Percentiles rank a stretch among this genome's conserved stretches.
Evolutionary conservation across 306 rosid genomes (phyloP).

Genomic region (Citrullus colocynthis): DNA sequence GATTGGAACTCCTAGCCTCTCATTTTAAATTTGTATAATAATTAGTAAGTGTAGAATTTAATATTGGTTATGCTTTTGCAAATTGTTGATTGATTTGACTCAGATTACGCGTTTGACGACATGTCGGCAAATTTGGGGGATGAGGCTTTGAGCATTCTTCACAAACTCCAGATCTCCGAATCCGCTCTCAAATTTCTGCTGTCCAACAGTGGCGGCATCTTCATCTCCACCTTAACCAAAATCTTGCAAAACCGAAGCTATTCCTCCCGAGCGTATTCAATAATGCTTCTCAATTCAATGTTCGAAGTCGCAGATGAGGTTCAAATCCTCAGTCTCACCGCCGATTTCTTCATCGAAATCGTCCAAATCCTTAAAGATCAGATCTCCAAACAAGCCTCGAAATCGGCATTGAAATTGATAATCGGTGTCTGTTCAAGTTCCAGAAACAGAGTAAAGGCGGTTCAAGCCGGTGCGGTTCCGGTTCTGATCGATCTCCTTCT

Average conservation of each 20-base stretch:
- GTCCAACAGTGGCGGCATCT: conserved; percentile 2
- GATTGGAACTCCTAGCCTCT: too few relatives aligned
- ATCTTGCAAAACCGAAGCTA: conserved; percentile 18
- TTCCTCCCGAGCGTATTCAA: conserved; percentile 16
- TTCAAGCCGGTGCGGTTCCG: conserved; percentile 26
- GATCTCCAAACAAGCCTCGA: conserved; percentile 25
- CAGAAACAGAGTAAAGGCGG: conserved; percentile 31
- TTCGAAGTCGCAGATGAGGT: conserved; percentile 11
- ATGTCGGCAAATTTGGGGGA: background rate
- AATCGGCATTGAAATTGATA: conserved; percentile 32
- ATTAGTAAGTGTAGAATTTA: too few relatives aligned
- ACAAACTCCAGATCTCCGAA: background rate
- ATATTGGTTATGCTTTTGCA: background rate
- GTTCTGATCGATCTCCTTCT: conserved; percentile 34
- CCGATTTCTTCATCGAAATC: conserved; percentile 24
- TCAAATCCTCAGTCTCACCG: conserved; percentile 19
- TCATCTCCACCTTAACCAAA: conserved; percentile 31
- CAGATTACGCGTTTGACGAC: conserved; percentile 6
- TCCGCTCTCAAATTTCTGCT: background rate
- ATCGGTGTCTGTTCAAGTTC: conserved; percentile 18
- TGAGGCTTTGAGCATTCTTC: background rate
- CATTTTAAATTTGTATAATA: too few relatives aligned
- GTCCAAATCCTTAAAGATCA: conserved; percentile 16
- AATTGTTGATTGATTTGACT: background rate
- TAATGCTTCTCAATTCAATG: conserved; percentile 24